Evolutionary conservation across 2,329 filamentous ascomycete genomes (phyloP).

Genomic region (Paradendryphiella salina): DNA sequence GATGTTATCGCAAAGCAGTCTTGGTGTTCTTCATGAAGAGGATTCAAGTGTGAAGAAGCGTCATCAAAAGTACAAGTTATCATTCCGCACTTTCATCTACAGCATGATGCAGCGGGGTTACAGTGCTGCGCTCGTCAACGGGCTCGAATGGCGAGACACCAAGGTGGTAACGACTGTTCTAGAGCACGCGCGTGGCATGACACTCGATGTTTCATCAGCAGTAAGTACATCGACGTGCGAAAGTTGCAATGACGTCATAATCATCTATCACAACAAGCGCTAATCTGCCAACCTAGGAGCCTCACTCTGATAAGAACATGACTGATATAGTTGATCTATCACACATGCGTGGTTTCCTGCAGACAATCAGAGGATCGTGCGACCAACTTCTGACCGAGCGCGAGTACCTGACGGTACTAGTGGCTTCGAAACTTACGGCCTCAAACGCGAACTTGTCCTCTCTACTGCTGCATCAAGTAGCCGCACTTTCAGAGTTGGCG

Average conservation of each 20-base stretch:
- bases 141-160: slow-evolving; percentile 64
- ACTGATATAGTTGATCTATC: slow-evolving; percentile 20
- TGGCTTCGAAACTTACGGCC: slow-evolving; percentile 41
- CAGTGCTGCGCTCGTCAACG: slow-evolving; percentile 67
- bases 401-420: slow-evolving; percentile 39
- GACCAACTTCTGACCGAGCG: slow-evolving; percentile 40
- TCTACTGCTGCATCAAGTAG: slow-evolving; percentile 51
- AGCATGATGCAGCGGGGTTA: slow-evolving; percentile 60
- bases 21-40: slow-evolving; percentile 25
- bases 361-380: slow-evolving; percentile 22
- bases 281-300: slow-evolving; percentile 3
- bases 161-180: slow-evolving; percentile 54
- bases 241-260: background rate
- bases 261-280: background rate
- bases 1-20: slow-evolving; percentile 22
- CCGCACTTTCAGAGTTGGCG: slow-evolving; percentile 49
- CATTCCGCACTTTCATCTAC: slow-evolving; percentile 57
- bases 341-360: slow-evolving; percentile 25
- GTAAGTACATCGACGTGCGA: slow-evolving; percentile 16
- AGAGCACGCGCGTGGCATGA: slow-evolving; percentile 25
- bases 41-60: slow-evolving; percentile 20
- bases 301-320: slow-evolving; percentile 7
- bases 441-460: slow-evolving; percentile 39
- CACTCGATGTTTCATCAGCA: slow-evolving; percentile 18
- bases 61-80: slow-evolving; percentile 30